Conservation (phyloP, 805 yeast species). For the Zygoascus tannicola region DNA sequence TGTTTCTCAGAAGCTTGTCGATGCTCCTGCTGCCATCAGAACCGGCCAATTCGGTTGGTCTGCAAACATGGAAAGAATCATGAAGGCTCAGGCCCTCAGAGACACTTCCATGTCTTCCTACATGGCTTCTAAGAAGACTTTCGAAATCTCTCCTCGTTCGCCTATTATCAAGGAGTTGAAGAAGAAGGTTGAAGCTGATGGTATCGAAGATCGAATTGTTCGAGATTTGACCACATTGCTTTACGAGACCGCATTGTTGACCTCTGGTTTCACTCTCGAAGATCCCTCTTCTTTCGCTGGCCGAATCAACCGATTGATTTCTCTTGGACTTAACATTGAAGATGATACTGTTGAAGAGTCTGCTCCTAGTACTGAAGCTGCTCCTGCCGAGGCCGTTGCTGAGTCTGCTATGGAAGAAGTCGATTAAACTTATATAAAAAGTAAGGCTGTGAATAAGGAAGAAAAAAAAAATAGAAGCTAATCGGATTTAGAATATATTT, state of each 20-base stretch:
- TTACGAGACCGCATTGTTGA: conserved; percentile 95
- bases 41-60: conserved; percentile 99
- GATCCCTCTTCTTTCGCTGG: conserved; percentile 97
- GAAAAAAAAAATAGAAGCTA: no score
- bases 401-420: conserved; percentile 99
- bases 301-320: conserved; percentile 96
- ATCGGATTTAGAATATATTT: no score
- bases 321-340: conserved; percentile 96
- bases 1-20: conserved; percentile 93
- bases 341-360: conserved; percentile 32
- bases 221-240: conserved; percentile 93
- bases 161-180: conserved; percentile 91
- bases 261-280: conserved; percentile 97
- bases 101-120: conserved; percentile 97
- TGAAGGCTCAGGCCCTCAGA: conserved; percentile 99
- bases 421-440: conserved; percentile 51
- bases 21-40: conserved; percentile 99
- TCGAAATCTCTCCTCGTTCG: conserved; percentile 96
- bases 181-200: conserved; percentile 93
- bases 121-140: conserved; percentile 99
- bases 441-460: no score
- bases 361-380: conserved; percentile 43
- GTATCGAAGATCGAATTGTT: conserved; percentile 97
- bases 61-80: conserved; percentile 99
- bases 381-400: conserved; percentile 49